Evolutionary conservation across 305 asterid species (phyloP), one percentile per base, ranked within the genome.

Genomic region (Stenogyne calaminthoides): DNA sequence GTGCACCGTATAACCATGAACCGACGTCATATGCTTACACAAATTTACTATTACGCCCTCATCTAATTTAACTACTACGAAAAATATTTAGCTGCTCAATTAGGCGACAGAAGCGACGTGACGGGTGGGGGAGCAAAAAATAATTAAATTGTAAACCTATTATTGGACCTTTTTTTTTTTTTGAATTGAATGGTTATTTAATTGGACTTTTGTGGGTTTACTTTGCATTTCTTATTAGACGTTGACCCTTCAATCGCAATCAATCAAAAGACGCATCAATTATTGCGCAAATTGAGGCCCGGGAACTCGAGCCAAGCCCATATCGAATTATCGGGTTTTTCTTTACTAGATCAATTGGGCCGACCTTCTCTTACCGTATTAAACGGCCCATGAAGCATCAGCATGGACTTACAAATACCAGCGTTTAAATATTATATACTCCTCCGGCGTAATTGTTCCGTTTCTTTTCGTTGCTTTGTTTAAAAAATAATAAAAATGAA

Each of bases 1-100:
- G 78, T 42, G 69, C 63, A 58, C 36, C 56, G 11, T 44, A 19
- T 29, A 27, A 67, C 10, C 15, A 22, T 67, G 56, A 32, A 57
- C 40, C 55, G 32, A 16, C 58, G 22, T 6, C 34, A 18, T 61
- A 55, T 49, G 15, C 32, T 47, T 25, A 36, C 14, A 2, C 12
- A 14, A 12, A 14, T 32, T 32, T 32, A 32, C 36, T 0, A 32
- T 32, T 27, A 3, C 5, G 2, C 36, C 36, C 36, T 32, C 36
- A 32, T 32, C 36, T 32, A 32, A 32, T 32, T 6, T 32, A 32
- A 32, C 36, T 5, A 32, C 36, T 32, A 3, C 36, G 1, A 32
- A 32, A 32, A 32, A 32, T 32, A 32, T 32, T 5, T 32, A 32
- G 42, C 42, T 37, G 15, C 40, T 70, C 36, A 36, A 29, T 67